Evolutionary conservation across 2,329 filamentous ascomycete species (phyloP).

Genomic region (Aspergillus ruber): DNA sequence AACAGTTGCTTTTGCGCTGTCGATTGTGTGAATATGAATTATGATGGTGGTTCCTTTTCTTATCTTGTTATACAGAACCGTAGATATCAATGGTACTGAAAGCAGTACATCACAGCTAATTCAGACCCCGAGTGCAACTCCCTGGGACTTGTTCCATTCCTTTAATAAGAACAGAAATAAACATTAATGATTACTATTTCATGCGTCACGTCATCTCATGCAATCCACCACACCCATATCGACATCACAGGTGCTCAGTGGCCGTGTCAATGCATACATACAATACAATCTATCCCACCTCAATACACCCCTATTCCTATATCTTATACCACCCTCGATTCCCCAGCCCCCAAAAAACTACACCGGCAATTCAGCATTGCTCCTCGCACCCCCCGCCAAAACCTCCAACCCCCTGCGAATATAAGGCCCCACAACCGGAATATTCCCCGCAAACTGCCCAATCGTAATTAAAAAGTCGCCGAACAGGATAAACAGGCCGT

Average conservation of each 20-base stretch:
- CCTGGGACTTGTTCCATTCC: too few species aligned
- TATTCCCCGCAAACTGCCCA: constrained; percentile 73
- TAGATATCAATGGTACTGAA: constrained; percentile 9
- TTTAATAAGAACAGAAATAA: not conserved
- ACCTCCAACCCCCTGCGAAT: constrained; percentile 69
- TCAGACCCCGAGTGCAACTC: too few species aligned
- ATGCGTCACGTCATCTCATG: constrained; percentile 1
- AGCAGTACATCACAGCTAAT: not conserved
- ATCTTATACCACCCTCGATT: too few species aligned
- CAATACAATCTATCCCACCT: constrained; percentile 4
- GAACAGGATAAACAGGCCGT: constrained; percentile 89
- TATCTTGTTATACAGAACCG: constrained; percentile 4
- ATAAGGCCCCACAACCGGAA: constrained; percentile 82
- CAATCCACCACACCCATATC: not conserved
- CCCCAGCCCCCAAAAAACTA: constrained; percentile 12
- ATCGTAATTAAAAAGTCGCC: constrained; percentile 95
- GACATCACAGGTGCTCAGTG: not conserved
- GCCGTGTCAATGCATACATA: not conserved
- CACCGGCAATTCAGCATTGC: constrained; percentile 62
- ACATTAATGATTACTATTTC: constrained; percentile 1
- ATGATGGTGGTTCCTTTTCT: constrained; percentile 6
- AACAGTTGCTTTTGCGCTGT: not conserved
- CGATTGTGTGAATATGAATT: constrained; percentile 11
- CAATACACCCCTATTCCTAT: not conserved
- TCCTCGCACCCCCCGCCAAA: constrained; percentile 55